These are phyloP conservation scores for Euclidium syriacum DNA, from an alignment of 345 rosid genomes.

Conservation along the genomic window DNA sequence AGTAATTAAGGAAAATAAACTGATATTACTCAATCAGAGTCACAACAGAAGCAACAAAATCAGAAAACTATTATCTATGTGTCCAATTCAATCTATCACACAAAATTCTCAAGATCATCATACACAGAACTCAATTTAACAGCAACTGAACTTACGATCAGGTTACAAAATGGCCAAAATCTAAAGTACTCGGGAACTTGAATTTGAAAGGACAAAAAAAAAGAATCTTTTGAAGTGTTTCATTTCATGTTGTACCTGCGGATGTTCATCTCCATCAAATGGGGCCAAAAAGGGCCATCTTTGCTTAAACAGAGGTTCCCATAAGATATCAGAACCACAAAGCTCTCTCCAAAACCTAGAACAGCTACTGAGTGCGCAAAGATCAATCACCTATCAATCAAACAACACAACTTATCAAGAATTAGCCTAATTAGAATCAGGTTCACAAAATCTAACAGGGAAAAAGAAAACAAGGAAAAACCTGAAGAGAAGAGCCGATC, in stretches of 20 bases:
- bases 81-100: not conserved
- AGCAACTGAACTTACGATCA: not conserved
- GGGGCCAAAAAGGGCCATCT: conserved; percentile 55
- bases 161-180: not conserved
- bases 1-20: not conserved
- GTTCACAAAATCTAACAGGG: not conserved
- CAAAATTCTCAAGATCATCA: not conserved
- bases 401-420: not conserved
- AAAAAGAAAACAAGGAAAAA: not conserved
- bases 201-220: conserved; percentile 8
- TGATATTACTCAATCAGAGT: not conserved
- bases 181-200: not conserved
- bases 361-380: conserved; percentile 62
- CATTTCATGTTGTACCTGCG: conserved; percentile 12
- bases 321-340: conserved; percentile 55
- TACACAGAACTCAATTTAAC: not conserved
- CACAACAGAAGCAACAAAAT: not conserved
- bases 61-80: not conserved
- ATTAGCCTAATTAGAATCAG: too few species aligned
- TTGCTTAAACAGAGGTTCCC: conserved; percentile 50
- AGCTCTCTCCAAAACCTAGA: conserved; percentile 64
- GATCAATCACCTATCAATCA: conserved; percentile 44
- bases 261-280: not conserved
- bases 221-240: not conserved
- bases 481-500: conserved; percentile 60